A percentile compares a stretch with the other conserved stretches of the same genome.
phyloP scores from a whole-genome alignment of 2,329 filamentous ascomycete species.

The Penicillium sp. region DNA sequence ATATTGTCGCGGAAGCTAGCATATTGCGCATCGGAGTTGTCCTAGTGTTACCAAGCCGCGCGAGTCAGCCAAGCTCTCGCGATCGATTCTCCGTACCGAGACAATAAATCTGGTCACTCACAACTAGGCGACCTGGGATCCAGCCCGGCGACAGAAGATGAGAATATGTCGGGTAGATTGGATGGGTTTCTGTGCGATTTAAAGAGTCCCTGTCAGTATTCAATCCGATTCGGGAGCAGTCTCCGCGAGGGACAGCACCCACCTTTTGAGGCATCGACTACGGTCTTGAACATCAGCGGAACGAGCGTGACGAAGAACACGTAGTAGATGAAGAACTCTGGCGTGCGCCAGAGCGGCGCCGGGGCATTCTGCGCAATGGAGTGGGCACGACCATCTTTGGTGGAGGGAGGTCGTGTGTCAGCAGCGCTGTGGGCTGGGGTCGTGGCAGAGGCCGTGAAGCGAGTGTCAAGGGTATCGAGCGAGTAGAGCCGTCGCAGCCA shows the following conservation, averaged over 20 bases:
- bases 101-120: constrained; percentile 44
- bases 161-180: constrained; percentile 73
- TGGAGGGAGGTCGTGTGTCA: constrained; percentile 47
- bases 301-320: constrained; percentile 63
- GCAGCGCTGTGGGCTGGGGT: constrained; percentile 62
- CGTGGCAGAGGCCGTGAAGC: constrained; percentile 68
- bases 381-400: constrained; percentile 38
- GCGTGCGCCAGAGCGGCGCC: constrained; percentile 76
- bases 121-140: constrained; percentile 88
- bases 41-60: constrained; percentile 52
- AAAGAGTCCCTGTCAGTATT: constrained; percentile 18
- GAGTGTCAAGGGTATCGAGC: constrained; percentile 66
- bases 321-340: constrained; percentile 82
- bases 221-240: neutral
- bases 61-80: constrained; percentile 10
- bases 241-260: constrained; percentile 29
- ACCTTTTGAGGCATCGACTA: constrained; percentile 82
- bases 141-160: constrained; percentile 73
- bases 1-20: constrained; percentile 79
- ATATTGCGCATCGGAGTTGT: constrained; percentile 89
- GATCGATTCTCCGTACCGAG: neutral
- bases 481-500: constrained; percentile 58
- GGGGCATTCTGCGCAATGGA: constrained; percentile 48
- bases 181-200: constrained; percentile 64
- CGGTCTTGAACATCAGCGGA: constrained; percentile 87